These are phyloP conservation scores for Thielaviopsis musarum DNA, from an alignment of 2,329 filamentous ascomycete species.

Conservation along the genomic window DNA sequence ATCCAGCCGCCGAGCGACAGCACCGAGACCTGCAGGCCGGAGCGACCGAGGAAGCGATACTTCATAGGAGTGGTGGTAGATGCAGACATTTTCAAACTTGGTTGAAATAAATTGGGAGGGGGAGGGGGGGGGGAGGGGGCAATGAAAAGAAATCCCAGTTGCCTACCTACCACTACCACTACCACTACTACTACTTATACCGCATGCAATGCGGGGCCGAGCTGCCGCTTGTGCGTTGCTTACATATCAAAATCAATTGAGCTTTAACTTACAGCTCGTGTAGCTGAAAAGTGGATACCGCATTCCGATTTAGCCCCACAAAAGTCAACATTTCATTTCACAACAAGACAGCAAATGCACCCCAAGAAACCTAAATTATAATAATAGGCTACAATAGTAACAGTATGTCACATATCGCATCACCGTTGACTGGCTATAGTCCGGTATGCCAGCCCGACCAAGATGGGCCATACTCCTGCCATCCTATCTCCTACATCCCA, in stretches of 20 bases:
- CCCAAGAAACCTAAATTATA: background rate
- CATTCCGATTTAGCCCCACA: background rate
- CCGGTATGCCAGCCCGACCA: background rate
- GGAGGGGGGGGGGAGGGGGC: no score
- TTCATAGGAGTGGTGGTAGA: slow-evolving; percentile 35
- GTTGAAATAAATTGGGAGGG: background rate
- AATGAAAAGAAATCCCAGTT: background rate
- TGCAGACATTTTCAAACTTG: background rate
- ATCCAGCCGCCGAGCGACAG: slow-evolving; percentile 58
- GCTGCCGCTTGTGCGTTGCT: background rate
- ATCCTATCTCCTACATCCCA: background rate
- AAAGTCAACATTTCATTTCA: background rate
- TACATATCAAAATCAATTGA: background rate
- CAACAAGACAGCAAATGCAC: background rate
- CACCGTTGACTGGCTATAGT: background rate
- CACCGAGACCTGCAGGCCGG: slow-evolving; percentile 56
- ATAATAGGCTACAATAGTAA: background rate
- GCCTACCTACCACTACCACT: background rate
- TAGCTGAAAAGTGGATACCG: background rate
- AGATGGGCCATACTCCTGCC: background rate
- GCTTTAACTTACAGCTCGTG: background rate
- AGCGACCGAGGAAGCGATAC: slow-evolving; percentile 54
- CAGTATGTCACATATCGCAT: background rate
- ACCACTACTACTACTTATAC: background rate
- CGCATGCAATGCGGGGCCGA: background rate